phyloP scores from a whole-genome alignment of 768 basidiomycete genomes.

The Trametes gibbosa region DNA sequence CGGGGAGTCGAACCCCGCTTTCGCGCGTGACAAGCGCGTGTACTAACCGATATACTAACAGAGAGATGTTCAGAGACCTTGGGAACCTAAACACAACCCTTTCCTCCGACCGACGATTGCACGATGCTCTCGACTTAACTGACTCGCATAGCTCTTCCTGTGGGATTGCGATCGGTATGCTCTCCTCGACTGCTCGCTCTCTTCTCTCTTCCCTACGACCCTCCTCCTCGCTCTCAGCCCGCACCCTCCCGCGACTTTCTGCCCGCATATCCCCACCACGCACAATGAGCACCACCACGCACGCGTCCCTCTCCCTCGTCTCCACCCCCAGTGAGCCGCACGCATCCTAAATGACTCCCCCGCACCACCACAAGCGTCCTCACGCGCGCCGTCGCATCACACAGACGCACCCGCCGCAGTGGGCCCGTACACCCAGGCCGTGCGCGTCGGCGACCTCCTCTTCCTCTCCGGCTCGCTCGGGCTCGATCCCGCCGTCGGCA shows the following conservation, averaged over 20 bases:
- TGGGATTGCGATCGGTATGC: not conserved
- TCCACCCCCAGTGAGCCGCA: constrained; percentile 31
- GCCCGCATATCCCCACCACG: not conserved
- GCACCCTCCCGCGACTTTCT: no score
- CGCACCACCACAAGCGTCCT: no score
- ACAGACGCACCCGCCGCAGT: constrained; percentile 76
- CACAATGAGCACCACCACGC: constrained; percentile 32
- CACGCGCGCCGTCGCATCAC: not conserved
- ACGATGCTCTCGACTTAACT: not conserved
- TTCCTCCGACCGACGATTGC: not conserved
- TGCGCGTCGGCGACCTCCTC: constrained; percentile 79
- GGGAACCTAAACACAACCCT: no score
- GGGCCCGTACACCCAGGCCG: constrained; percentile 86
- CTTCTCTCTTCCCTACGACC: not conserved
- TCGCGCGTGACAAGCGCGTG: constrained; percentile 26
- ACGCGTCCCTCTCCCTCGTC: constrained; percentile 35
- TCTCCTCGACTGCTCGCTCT: not conserved
- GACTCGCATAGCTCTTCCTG: not conserved
- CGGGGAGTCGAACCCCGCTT: constrained; percentile 37
- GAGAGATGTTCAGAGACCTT: constrained; percentile 1
- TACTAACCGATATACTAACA: constrained; percentile 18
- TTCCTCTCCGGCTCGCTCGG: constrained; percentile 92
- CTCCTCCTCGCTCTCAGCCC: not conserved
- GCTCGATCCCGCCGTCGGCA: constrained; percentile 67
- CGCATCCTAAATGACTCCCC: no score